Evolutionary conservation across 345 rosid species (phyloP), one percentile per base, ranked within the genome.

Genomic region (Eucalyptus sp.): DNA sequence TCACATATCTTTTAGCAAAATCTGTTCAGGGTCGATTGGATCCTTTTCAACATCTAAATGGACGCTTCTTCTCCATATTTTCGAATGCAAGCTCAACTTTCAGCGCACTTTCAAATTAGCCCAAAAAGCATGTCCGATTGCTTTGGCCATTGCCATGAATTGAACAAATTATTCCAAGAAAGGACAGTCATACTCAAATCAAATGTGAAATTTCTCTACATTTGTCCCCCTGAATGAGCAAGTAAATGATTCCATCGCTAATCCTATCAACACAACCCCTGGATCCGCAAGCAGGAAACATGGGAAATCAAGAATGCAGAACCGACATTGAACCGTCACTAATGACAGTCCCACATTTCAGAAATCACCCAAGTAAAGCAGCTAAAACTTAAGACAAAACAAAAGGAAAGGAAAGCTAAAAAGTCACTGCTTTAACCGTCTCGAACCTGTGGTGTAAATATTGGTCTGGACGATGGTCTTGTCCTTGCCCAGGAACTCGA

Each of bases 401-500:
- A 49, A 79, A 88, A 81, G 27, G 13, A 37, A 86, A 17, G 52
- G 84, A 37, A 44, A n/a, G 48, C 83, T 20, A 41, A 76, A 76
- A 41, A 11, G 83, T 41, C 83, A 20, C 83, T 41, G 84, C 48
- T 41, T 41, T 20, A 76, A 41, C 13, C 13, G 29, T 20, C 48
- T 51, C 85, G 44, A 48, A 92, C 95, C 96, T 88, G 92, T n/a
- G 43, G 95, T 92, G 91, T 86, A 94, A 87, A 88, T 93, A 80
- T 95, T 95, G 87, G 96, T 94, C 88, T 94, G 94, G 22, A 93
- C 90, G 15, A 91, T 90, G 86, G 92, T 91, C 87, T 86, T 91
- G 91, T 94, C 94, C 87, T 93, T 95, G 90, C 96, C 97, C 0
- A 95, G 90, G 92, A 95, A 95, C 91, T 94, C 97, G 86, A 95